A percentile compares a stretch with the other conserved stretches of the same genome.
Evolutionary conservation across 108 stramenopile genomes (phyloP).

Genomic region (Conticribra guillardii): DNA sequence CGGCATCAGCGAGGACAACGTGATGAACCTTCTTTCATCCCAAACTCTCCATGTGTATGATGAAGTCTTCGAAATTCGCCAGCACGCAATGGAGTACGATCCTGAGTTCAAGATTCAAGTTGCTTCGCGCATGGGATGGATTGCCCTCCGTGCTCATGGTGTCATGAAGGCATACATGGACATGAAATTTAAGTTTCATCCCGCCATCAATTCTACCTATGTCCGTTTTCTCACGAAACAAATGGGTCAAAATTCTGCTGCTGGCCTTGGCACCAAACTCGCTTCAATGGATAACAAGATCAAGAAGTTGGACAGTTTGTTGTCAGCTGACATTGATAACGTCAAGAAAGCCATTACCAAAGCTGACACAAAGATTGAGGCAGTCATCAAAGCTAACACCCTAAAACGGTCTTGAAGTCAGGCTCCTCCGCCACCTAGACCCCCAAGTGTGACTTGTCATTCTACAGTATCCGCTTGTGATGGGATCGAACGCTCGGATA

Average conservation of each 20-base stretch:
- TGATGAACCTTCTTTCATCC: neutral
- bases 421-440: no score
- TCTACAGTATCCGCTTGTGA: no score
- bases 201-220: neutral
- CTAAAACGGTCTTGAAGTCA: no score
- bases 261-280: neutral
- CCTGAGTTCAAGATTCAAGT: neutral
- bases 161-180: neutral
- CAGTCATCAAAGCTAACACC: neutral
- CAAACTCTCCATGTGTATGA: neutral
- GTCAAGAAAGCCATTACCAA: neutral
- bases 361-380: neutral
- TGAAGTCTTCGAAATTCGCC: neutral
- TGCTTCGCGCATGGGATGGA: neutral
- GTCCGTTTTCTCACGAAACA: neutral
- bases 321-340: neutral
- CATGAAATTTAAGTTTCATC: neutral
- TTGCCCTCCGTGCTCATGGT: neutral
- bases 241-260: neutral
- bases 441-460: no score
- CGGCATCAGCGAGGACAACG: neutral
- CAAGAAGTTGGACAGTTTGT: neutral
- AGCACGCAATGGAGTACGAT: neutral
- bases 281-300: neutral
- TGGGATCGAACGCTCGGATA: no score